Conservation (phyloP, 1,139 yeast species). For the Geotrichum restrictum region DNA sequence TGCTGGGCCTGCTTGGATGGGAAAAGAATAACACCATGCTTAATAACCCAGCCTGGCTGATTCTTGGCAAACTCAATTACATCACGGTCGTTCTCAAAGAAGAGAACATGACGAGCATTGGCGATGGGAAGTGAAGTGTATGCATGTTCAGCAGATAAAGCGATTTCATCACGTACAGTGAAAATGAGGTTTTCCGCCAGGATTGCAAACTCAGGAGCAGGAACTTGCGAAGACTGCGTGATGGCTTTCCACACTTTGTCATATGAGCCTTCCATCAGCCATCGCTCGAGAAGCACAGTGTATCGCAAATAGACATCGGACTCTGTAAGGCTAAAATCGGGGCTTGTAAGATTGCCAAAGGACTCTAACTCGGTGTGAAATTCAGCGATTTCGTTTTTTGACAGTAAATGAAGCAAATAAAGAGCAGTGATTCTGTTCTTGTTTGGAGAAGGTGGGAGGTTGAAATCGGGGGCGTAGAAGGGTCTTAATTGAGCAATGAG, state of each 20-base stretch:
- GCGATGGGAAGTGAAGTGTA: constrained; percentile 72
- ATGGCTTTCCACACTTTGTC: constrained; percentile 85
- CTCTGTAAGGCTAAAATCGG: constrained; percentile 36
- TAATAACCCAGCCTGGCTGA: constrained; percentile 54
- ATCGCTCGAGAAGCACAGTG: constrained; percentile 85
- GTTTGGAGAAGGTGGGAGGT: constrained; percentile 56
- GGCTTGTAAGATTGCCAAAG: constrained; percentile 43
- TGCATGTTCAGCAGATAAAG: constrained; percentile 78
- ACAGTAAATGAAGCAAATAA: constrained; percentile 67
- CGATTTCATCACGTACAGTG: constrained; percentile 81
- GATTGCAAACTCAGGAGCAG: constrained; percentile 45
- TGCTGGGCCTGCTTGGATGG: constrained; percentile 31
- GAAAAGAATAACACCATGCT: constrained; percentile 60
- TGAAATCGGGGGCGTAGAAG: constrained; percentile 52
- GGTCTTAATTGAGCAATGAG: constrained; percentile 72
- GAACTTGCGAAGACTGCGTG: constrained; percentile 46
- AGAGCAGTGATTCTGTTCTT: constrained; percentile 75
- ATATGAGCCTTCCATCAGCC: constrained; percentile 95
- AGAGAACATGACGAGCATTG: constrained; percentile 77
- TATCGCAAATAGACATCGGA: constrained; percentile 61
- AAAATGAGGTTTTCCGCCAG: constrained; percentile 53
- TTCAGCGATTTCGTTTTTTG: constrained; percentile 78
- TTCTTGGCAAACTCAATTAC: constrained; percentile 58
- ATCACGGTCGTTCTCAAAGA: constrained; percentile 64
- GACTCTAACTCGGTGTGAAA: constrained; percentile 87